Base-by-base conservation (phyloP, 2,329 filamentous ascomycete species). In the Pyricularia grisea region DNA sequence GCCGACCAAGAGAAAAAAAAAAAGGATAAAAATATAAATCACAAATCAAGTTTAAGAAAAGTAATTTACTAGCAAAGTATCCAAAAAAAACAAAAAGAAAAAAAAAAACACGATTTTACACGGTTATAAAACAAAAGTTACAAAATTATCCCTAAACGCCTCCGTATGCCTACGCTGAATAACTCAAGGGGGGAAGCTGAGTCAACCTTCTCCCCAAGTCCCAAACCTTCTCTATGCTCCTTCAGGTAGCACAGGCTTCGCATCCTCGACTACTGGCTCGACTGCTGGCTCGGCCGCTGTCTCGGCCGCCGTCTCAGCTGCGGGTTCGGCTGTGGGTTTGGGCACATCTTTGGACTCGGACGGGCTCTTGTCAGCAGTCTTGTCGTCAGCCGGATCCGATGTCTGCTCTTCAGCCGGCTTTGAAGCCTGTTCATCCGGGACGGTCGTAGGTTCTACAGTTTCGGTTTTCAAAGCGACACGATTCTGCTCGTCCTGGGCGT, bases 401-500 rank as follows among this genome's bases (percentile, higher is more conserved):
- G 66, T 23, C 20, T 67, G 4, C 17, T 30, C 25, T 9, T 60
- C 66, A 10, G 66, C 3, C 17, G n/a, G 17, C 17, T 67, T 28
- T 28, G 42, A 20, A 31, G 27, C 27, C 17, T 58, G 20, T 17
- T 28, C 42, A 14, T 58, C 42, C 3, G 25, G 36, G 4, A 60
- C 36, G 20, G 12, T 5, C 23, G 66, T 1, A 11, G 27, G 12
- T 3, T 67, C 66, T 33, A 12, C 27, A 10, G 5, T 20, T 30
- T 60, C 42, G 66, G 17, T 28, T 42, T 67, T 14, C 60, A 31
- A 27, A 11, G 42, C 66, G 42, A 50, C 66, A 14, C 60, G 31
- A 60, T 65, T 68, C 17, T 42, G 33, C 60, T 68, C 60, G 31
- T 68, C 67, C 33, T 68, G 67, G 4, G 58, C 58, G 23, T 68